A percentile compares a stretch with the other conserved stretches of the same genome.
These are phyloP conservation scores for Yamadazyma mexicana DNA, from an alignment of 1,139 yeast genomes.

Conservation along the genomic window DNA sequence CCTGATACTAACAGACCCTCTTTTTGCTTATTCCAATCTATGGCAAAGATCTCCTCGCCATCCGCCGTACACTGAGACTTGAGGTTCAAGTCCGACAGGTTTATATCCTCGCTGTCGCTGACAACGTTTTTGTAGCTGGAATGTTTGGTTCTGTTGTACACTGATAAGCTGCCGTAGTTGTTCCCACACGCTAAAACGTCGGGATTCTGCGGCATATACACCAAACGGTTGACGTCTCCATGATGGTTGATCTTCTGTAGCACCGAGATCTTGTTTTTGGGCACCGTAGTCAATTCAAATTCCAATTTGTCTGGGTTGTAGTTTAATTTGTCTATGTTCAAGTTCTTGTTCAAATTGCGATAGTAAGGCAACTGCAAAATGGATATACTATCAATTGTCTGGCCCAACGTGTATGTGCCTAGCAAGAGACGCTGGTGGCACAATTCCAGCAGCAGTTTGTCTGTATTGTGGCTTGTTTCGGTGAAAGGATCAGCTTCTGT, in stretches of 20 bases:
- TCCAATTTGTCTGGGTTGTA: slow-evolving; percentile 43
- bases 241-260: slow-evolving; percentile 43
- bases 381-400: slow-evolving; percentile 39
- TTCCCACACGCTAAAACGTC: slow-evolving; percentile 44
- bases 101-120: slow-evolving; percentile 26
- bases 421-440: slow-evolving; percentile 35
- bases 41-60: slow-evolving; percentile 37
- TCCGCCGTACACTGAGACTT: slow-evolving; percentile 10
- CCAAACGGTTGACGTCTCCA: slow-evolving; percentile 46
- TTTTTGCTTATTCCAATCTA: slow-evolving; percentile 45
- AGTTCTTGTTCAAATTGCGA: slow-evolving; percentile 28
- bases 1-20: slow-evolving; percentile 40
- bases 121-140: slow-evolving; percentile 36
- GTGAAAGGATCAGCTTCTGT: slow-evolving; percentile 2
- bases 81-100: slow-evolving; percentile 32
- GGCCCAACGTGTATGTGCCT: slow-evolving; percentile 49
- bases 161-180: slow-evolving; percentile 38
- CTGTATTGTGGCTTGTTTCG: slow-evolving; percentile 1
- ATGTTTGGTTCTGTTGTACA: slow-evolving; percentile 56
- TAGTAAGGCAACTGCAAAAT: slow-evolving; percentile 40
- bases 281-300: slow-evolving; percentile 34
- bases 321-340: slow-evolving; percentile 34
- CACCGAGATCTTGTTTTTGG: slow-evolving; percentile 28
- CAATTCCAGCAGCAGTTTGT: slow-evolving; percentile 11
- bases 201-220: slow-evolving; percentile 47